Base-by-base conservation (phyloP, 495 filamentous ascomycete genomes). In the Penicillium bovifimosum region DNA sequence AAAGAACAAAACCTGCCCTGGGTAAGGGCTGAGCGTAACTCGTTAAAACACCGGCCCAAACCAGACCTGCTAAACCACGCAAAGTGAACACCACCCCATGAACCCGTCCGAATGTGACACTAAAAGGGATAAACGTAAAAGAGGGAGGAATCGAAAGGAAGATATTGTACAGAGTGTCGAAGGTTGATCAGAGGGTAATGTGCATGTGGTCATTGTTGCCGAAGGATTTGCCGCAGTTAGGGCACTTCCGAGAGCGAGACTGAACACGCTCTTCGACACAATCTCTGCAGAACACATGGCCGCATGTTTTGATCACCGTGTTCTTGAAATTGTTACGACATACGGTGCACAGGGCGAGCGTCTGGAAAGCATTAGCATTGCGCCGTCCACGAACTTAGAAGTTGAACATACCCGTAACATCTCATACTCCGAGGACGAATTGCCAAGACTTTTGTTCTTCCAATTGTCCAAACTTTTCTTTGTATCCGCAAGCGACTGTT, bases 251-350 rank as follows among this genome's bases (percentile, higher is more conserved):
- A 65, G 88, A 91, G 31, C 93, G 87, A 52, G 91, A 93, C 8
- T 79, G 76, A 45, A 95, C 82, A 44, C 91, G 85, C 61, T 91
- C 85, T 47, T 95, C 88, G 24, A 95, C 85, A 63, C 93, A 98
- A 24, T 83, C 80, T 59, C 80, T 83, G 80, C 93, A 98, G 69
- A 97, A 96, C 17, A 95, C 83, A 70, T 98, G 93, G n/a, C 93
- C 93, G 67, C 93, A 98, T 11, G 86, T 89, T 64, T 90, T 91
- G 59, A 98, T 79, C 14, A 85, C 85, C 1, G 91, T 95, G 65
- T 97, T 87, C 71, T 96, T 96, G 77, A 96, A 93, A 48, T 91
- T 88, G 47, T 76, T 82, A 55, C 86, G 84, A 70, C 93, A 98
- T 16, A 96, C 87, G 2, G 87, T 86, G 73, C 93, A 98, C 34